Conservation (phyloP, 208 protist genomes). For the Porcisia deanei region DNA sequence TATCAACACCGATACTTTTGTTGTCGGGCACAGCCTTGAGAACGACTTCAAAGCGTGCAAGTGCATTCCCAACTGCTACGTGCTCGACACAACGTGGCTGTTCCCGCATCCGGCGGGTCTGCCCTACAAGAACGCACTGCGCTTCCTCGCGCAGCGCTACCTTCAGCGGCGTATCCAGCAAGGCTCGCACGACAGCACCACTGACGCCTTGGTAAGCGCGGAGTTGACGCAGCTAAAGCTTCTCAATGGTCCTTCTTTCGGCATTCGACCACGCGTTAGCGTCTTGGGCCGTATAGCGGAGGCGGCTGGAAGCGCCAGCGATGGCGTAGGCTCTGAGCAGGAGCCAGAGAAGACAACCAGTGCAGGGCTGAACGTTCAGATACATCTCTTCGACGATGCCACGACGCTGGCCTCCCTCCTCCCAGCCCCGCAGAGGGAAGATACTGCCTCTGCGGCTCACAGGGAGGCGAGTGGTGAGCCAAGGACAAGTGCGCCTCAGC, state of each 20-base stretch:
- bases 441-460: not conserved
- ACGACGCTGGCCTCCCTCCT: conserved; percentile 8
- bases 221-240: conserved; percentile 88
- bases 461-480: not conserved
- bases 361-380: conserved; percentile 17
- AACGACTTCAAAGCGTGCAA: conserved; percentile 93
- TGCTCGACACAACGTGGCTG: conserved; percentile 90
- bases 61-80: conserved; percentile 76
- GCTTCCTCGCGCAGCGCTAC: conserved; percentile 81
- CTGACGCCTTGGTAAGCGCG: conserved; percentile 83
- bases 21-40: conserved; percentile 93
- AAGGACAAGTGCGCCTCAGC: not conserved
- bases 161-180: conserved; percentile 86
- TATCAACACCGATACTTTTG: conserved; percentile 77
- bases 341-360: not conserved
- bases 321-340: not conserved
- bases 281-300: conserved; percentile 55
- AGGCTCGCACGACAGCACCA: conserved; percentile 77
- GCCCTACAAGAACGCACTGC: conserved; percentile 82
- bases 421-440: not conserved
- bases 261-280: conserved; percentile 56
- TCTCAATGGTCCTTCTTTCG: conserved; percentile 74
- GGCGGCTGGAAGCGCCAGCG: conserved; percentile 15
- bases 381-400: conserved; percentile 73
- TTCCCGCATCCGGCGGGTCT: conserved; percentile 89